These are phyloP conservation scores for Arabidopsis thaliana DNA, from an alignment of 345 rosid species.

Conservation along the genomic window TAIR10.1 NC_003071.7:17237001-17237500, in stretches of 20 bases:
- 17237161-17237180: slow-evolving; percentile 8
- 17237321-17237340: neutral
- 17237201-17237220: slow-evolving; percentile 16
- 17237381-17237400: slow-evolving; percentile 6
- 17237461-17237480: neutral
- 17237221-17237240: slow-evolving; percentile 21
- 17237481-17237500: neutral
- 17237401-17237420: slow-evolving; percentile 25
- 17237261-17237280: neutral
- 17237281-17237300: neutral
- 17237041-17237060: slow-evolving; percentile 11
- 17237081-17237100: slow-evolving; percentile 30
- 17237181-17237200: slow-evolving; percentile 41
- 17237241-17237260: neutral
- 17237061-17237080: neutral
- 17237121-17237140: slow-evolving; percentile 40
- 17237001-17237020: slow-evolving; percentile 43
- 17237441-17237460: slow-evolving; percentile 6
- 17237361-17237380: neutral
- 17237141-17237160: slow-evolving; percentile 45
- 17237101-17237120: slow-evolving; percentile 39
- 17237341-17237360: neutral
- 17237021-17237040: slow-evolving; percentile 49
- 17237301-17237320: neutral
- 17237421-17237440: slow-evolving; percentile 28